phyloP scores from a whole-genome alignment of 2,329 filamentous ascomycete species.

The Geosmithia flava region DNA sequence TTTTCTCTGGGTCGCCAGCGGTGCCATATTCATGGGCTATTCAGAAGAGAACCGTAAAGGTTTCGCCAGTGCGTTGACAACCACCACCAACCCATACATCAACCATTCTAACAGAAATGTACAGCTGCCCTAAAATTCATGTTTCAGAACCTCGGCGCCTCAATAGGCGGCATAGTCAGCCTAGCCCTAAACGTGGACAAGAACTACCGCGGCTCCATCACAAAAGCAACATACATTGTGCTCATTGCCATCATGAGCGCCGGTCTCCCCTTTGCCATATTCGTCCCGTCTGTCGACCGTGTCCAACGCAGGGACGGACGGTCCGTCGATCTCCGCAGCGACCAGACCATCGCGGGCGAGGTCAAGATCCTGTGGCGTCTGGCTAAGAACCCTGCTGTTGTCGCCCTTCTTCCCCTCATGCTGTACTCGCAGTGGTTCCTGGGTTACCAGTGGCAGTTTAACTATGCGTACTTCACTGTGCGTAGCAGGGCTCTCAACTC shows the following conservation, averaged over 20 bases:
- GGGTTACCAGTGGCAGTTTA: slow-evolving; percentile 7
- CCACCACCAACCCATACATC: neutral
- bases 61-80: neutral
- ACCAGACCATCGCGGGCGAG: slow-evolving; percentile 5
- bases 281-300: slow-evolving; percentile 5
- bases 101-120: neutral
- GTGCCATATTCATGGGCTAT: slow-evolving; percentile 1
- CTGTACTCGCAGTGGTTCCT: slow-evolving; percentile 4
- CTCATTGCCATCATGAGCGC: slow-evolving; percentile 8
- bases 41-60: neutral
- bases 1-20: slow-evolving; percentile 13
- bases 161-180: slow-evolving; percentile 18
- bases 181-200: slow-evolving; percentile 24
- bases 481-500: slow-evolving; percentile 8
- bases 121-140: neutral
- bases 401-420: neutral
- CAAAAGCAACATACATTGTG: slow-evolving; percentile 7
- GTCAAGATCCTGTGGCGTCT: slow-evolving; percentile 4
- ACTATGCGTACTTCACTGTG: slow-evolving; percentile 10
- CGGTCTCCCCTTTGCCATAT: slow-evolving; percentile 4
- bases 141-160: slow-evolving; percentile 1
- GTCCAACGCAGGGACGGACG: slow-evolving; percentile 6
- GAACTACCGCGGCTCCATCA: slow-evolving; percentile 9
- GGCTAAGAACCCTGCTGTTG: slow-evolving; percentile 3
- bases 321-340: slow-evolving; percentile 1